phyloP scores from a whole-genome alignment of 257 asterid genomes.

The Nicotiana knightiana region DNA sequence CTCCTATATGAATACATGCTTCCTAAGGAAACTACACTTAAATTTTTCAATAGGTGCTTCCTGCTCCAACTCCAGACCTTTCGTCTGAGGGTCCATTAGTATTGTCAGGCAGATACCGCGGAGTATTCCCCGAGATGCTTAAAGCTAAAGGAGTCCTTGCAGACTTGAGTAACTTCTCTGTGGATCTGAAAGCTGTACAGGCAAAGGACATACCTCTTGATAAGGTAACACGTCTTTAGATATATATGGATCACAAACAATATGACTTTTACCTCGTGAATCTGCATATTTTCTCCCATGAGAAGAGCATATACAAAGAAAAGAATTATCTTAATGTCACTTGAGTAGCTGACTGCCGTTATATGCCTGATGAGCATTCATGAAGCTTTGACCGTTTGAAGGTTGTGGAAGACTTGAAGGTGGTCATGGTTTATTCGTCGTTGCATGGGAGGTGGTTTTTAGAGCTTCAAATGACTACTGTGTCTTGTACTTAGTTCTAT shows the following conservation, averaged over 20 bases:
- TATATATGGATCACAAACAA: background rate
- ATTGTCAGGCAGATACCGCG: constrained; percentile 79
- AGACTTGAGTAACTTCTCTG: constrained; percentile 46
- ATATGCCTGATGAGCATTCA: background rate
- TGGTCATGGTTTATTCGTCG: background rate
- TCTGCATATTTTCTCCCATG: background rate
- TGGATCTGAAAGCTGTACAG: constrained; percentile 58
- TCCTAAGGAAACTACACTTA: constrained; percentile 5
- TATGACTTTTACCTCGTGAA: background rate
- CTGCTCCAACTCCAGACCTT: constrained; percentile 72
- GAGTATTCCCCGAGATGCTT: constrained; percentile 61
- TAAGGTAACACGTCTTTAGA: constrained; percentile 40
- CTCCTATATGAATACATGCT: background rate
- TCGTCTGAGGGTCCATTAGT: constrained; percentile 75
- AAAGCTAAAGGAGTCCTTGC: constrained; percentile 52
- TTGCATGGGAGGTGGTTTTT: background rate
- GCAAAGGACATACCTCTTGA: constrained; percentile 63
- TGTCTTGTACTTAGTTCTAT: background rate
- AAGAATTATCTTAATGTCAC: background rate
- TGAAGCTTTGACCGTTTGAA: background rate
- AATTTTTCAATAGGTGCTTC: constrained; percentile 57
- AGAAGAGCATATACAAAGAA: background rate
- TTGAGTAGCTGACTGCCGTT: background rate
- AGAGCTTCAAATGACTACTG: background rate
- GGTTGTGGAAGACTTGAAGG: background rate